Evolutionary conservation across 768 basidiomycete species (phyloP).

Genomic region (Kwoniella dejecticola): DNA sequence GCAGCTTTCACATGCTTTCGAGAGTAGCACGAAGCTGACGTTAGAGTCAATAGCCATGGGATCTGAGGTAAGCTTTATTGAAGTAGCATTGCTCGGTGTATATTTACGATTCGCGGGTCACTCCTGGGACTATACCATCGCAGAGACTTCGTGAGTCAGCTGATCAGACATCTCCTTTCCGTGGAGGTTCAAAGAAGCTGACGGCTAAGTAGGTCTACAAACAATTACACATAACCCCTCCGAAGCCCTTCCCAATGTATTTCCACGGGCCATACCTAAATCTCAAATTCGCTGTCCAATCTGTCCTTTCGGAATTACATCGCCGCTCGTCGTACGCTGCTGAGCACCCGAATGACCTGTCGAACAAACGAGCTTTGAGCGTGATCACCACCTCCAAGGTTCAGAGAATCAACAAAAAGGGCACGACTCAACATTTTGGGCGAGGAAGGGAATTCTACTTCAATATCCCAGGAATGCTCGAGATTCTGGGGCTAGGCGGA

Average conservation of each 20-base stretch:
- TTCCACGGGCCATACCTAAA: slow-evolving; percentile 50
- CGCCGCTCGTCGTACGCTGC: slow-evolving; percentile 27
- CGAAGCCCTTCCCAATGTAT: slow-evolving; percentile 41
- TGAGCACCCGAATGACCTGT: slow-evolving; percentile 20
- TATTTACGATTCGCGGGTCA: background rate
- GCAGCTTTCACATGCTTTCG: slow-evolving; percentile 6
- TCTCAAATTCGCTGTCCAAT: slow-evolving; percentile 51
- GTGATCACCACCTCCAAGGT: slow-evolving; percentile 30
- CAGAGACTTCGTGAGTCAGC: slow-evolving; percentile 48
- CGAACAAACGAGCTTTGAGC: slow-evolving; percentile 21
- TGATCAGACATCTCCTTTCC: background rate
- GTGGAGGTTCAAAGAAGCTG: background rate
- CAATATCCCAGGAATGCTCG: slow-evolving; percentile 64
- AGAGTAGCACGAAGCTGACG: background rate
- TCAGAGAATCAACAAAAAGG: slow-evolving; percentile 11
- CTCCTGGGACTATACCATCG: too few relatives aligned
- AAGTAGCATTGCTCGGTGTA: slow-evolving; percentile 13
- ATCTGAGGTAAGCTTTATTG: slow-evolving; percentile 37
- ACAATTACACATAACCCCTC: slow-evolving; percentile 52
- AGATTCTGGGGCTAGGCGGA: slow-evolving; percentile 67
- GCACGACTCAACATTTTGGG: slow-evolving; percentile 24
- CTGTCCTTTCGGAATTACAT: slow-evolving; percentile 43
- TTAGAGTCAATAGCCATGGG: slow-evolving; percentile 45
- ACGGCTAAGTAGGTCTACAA: slow-evolving; percentile 43
- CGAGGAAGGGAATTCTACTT: slow-evolving; percentile 29